Evolutionary conservation across 192 early-diverging fungal species (phyloP).

Genomic region (Thamnidium elegans): DNA sequence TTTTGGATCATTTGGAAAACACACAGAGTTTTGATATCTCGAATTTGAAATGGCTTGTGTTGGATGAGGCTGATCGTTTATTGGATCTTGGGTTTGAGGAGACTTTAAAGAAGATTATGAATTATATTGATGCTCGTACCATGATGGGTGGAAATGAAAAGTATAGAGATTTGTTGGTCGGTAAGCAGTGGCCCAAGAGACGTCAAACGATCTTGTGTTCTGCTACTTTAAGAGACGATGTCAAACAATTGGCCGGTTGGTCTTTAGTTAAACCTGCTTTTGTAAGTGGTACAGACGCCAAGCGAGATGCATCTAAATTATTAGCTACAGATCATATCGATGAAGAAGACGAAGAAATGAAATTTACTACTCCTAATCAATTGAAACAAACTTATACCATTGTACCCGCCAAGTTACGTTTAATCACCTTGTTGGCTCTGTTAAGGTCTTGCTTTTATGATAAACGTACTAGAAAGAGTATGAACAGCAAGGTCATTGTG

Average conservation of each 20-base stretch:
- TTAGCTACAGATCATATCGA: constrained; percentile 13
- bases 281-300: constrained; percentile 60
- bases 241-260: constrained; percentile 77
- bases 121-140: constrained; percentile 56
- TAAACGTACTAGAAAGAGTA: constrained; percentile 21
- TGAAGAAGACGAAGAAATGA: constrained; percentile 35
- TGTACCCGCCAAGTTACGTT: constrained; percentile 87
- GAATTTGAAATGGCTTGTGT: constrained; percentile 90
- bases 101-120: constrained; percentile 66
- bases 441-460: constrained; percentile 54
- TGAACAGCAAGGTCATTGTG: constrained; percentile 74
- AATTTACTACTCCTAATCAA: constrained; percentile 79
- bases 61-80: constrained; percentile 97
- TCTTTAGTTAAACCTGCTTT: constrained; percentile 76
- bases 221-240: constrained; percentile 86
- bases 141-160: constrained; percentile 24
- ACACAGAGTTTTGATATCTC: constrained; percentile 81
- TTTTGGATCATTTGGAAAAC: constrained; percentile 83
- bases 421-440: constrained; percentile 79
- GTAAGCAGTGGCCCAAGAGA: constrained; percentile 53
- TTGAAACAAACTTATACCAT: constrained; percentile 84
- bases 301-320: neutral
- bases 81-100: constrained; percentile 93
- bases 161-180: constrained; percentile 36
- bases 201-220: constrained; percentile 85